Conservation (phyloP, 192 early-diverging fungal species). For the Coemansia sp. region DNA sequence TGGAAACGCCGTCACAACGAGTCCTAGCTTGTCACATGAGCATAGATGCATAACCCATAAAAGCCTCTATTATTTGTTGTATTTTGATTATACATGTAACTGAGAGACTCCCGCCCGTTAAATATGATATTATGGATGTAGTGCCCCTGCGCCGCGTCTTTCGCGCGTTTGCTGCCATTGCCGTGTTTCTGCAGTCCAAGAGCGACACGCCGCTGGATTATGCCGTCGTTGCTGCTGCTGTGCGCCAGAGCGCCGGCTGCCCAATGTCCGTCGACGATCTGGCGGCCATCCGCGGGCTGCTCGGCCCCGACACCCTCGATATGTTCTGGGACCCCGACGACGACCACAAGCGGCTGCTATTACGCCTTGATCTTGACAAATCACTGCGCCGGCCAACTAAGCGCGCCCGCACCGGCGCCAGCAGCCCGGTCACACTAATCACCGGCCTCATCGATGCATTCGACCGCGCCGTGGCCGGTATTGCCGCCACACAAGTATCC, state of each 20-base stretch:
- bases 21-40: too few relatives aligned
- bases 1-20: too few relatives aligned
- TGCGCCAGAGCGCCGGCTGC: background rate
- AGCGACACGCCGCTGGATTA: slow-evolving; percentile 3
- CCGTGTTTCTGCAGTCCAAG: slow-evolving; percentile 16
- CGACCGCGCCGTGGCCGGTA: background rate
- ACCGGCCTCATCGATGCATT: slow-evolving; percentile 5
- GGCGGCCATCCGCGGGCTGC: slow-evolving; percentile 10
- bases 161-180: slow-evolving; percentile 25
- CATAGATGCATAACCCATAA: too few relatives aligned
- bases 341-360: background rate
- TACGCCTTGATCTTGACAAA: background rate
- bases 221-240: background rate
- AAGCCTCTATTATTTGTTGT: too few relatives aligned
- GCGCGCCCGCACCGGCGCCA: background rate
- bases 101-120: too few relatives aligned
- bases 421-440: background rate
- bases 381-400: background rate
- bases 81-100: too few relatives aligned
- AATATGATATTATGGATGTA: too few relatives aligned
- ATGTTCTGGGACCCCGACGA: slow-evolving; percentile 5
- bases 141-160: too few relatives aligned
- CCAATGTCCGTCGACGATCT: slow-evolving; percentile 10
- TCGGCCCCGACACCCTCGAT: slow-evolving; percentile 10
- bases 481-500: background rate